Evolutionary conservation across 257 asterid genomes (phyloP), one percentile per base, ranked within the genome.

Genomic region (Anisodus acutangulus): DNA sequence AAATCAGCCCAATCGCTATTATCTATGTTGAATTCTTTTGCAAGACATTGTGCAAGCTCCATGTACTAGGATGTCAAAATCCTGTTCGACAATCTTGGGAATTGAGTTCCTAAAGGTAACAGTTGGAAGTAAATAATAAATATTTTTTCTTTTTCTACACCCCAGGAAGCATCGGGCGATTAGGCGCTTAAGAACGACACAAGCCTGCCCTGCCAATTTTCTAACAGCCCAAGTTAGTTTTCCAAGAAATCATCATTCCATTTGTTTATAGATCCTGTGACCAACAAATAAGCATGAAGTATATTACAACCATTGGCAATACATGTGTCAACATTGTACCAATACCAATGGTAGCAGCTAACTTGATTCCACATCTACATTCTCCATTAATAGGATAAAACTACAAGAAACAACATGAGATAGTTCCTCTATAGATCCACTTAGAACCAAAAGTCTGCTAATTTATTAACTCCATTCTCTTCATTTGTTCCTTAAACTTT

Each of bases 361-460:
- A 16, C 35, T 70, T 17, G 16, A 43, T 43, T 68, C 26, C 7
- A 70, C 16, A 15, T 70, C 16, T 70, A 70, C 15, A 70, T 70
- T 70, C 55, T 70, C 57, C 17, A 17, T 43, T 43, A 70, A 22
- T 70, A 43, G 79, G 57, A 70, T 70, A 68, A 35, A 39, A 68
- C 31, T 39, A 3, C 2, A 16, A 70, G 31, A 16, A 43, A 70
- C 41, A 76, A 53, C 39, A 74, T 2, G 13, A 74, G 62, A 51
- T 12, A 51, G 45, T 13, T 76, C 81, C 81, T 49, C 19, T 76
- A 51, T 51, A 51, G 62, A 76, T 51, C 45, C 81, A 12, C 63
- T 12, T 76, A 26, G 63, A 1, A 12, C 45, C 47, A 26, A 6
- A 76, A 51, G 63, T 22, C 47, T 8, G 19, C 43, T 26, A 51